Percentiles rank a stretch among this genome's conserved stretches.
Conservation (phyloP, 805 yeast genomes). For the Starmera dryadoides region DNA sequence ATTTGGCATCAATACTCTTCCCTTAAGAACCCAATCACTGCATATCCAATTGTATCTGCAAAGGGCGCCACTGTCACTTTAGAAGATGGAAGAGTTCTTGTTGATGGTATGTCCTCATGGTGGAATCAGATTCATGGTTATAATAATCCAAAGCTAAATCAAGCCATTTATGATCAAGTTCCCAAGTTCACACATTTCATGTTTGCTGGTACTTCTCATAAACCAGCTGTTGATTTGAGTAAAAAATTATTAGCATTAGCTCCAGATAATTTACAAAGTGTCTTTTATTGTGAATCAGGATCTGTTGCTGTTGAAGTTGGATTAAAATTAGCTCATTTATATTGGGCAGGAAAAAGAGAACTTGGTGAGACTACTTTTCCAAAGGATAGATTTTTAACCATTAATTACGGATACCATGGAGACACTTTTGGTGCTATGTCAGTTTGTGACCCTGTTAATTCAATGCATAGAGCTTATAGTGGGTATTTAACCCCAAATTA, state of each 20-base stretch:
- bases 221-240: slow-evolving; percentile 20
- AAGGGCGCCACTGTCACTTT: slow-evolving; percentile 15
- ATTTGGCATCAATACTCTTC: slow-evolving; percentile 27
- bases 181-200: slow-evolving; percentile 22
- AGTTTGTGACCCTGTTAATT: slow-evolving; percentile 26
- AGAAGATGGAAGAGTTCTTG: slow-evolving; percentile 10
- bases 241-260: slow-evolving; percentile 24
- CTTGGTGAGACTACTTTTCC: slow-evolving; percentile 15
- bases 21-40: slow-evolving; percentile 15
- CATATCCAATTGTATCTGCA: slow-evolving; percentile 18
- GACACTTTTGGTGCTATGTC: slow-evolving; percentile 33
- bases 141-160: slow-evolving; percentile 17
- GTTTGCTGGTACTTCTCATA: slow-evolving; percentile 24
- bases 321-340: slow-evolving; percentile 27
- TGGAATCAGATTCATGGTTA: slow-evolving; percentile 26
- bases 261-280: slow-evolving; percentile 16
- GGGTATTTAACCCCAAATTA: slow-evolving; percentile 21
- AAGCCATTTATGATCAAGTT: slow-evolving; percentile 25
- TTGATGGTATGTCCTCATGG: slow-evolving; percentile 27
- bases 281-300: slow-evolving; percentile 20
- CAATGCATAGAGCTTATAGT: slow-evolving; percentile 25
- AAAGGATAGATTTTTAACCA: slow-evolving; percentile 22
- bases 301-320: slow-evolving; percentile 32
- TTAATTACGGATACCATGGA: slow-evolving; percentile 30
- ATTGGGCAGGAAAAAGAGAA: slow-evolving; percentile 10